Evolutionary conservation across 768 basidiomycete genomes (phyloP), one percentile per base, ranked within the genome.

Genomic region (Lepiota subincarnata): DNA sequence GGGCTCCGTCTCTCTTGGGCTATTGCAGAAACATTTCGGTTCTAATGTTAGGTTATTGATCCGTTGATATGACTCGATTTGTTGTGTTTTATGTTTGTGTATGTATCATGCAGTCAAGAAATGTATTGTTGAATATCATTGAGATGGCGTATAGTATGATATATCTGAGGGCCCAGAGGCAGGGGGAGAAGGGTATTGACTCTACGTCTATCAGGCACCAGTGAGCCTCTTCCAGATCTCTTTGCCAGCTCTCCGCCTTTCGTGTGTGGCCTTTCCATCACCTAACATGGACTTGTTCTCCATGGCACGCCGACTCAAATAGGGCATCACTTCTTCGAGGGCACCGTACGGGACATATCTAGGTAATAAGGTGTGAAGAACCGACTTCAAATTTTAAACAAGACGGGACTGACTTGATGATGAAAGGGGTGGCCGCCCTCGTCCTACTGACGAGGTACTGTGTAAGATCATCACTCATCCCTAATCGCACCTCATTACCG

Each of bases 211-310:
- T 22, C 28, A 40, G 40, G 37, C 45, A 8, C 22, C 16, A 16
- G 50, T 66, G 26, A 78, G 28, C n/a, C 70, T 66, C 59, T 70
- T 71, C 70, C 76, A 68, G 37, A 91, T 77, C 62, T 82, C 80
- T 10, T 63, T 63, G 41, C 76, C 77, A 1, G 84, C 83, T 26
- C 82, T 65, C 53, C 66, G 67, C 19, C 86, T 72, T 66, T 92
- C 90, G 19, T 74, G 73, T 2, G 69, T 68, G 0, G 92, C 91
- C 11, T 76, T 82, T 1, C 87, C 88, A 16, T 79, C 73, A 13
- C 86, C 88, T 22, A 98, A 79, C 1, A 97, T 77, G 0, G 86
- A 86, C 68, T 92, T 95, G 73, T 98, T 97, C 82, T 97, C 94
- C 41, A 93, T 84, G 0, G 93, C 94, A 13, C 95, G 77, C 28